Base-by-base conservation (phyloP, 768 basidiomycete species). In the Termitomyces heimii region DNA sequence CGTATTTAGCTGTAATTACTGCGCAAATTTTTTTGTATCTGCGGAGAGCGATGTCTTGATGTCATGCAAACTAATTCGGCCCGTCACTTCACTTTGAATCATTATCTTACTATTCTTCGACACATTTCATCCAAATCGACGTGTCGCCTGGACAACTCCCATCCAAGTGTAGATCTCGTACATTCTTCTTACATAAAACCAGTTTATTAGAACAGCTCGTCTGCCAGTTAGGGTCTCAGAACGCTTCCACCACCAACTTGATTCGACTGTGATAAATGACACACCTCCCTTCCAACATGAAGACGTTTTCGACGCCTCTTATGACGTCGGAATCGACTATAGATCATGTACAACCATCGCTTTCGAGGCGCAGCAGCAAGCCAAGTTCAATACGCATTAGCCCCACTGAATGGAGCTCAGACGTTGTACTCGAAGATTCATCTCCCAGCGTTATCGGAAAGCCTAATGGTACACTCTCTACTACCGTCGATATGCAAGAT, bases 361-460 rank as follows among this genome's bases (percentile, higher is more conserved):
- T 77, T 29, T 76, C 77, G 9, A 69, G 78, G 35, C 71, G 73
- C 52, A 69, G 61, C 58, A 78, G 75, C 63, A 73, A 76, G 54
- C 80, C 79, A 0, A 70, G 73, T 29, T 78, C 75, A 18, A 70
- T 83, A 43, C 74, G 73, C 53, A 74, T 81, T 54, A 74, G 71
- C 48, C 68, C 63, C 57, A 62, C 67, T 4, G 77, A 75, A 58
- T 77, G 73, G 73, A 73, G 68, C 51, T 70, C 75, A 40, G 75
- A 75, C 62, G 70, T 83, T 56, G 70, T 77, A 32, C 62, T 80
- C 14, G 75, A 78, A 52, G 66, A 72, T 12, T 62, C 71, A 50
- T 77, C 76, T 45, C 71, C 72, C 22, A 57, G 58, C 50, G 58
- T 68, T 22, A 49, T 56, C 26, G 69, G 63, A 61, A 71, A 68